phyloP scores from a whole-genome alignment of 179 eudicot genomes.

The Vitellaria paradoxa region DNA sequence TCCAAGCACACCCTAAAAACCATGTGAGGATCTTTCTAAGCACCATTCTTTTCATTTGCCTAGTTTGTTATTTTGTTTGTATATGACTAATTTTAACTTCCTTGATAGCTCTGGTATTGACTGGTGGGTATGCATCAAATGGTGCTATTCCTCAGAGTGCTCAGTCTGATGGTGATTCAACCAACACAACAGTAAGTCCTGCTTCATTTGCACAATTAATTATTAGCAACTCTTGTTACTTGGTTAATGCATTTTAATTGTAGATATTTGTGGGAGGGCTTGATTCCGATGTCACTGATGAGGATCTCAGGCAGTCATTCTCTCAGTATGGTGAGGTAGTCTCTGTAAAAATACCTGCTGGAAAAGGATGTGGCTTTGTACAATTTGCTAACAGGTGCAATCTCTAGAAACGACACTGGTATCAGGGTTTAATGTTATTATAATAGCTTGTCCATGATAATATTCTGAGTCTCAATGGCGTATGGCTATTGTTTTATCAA shows the following conservation, averaged over 20 bases:
- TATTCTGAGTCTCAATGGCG: not conserved
- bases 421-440: not conserved
- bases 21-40: not conserved
- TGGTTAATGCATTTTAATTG: not conserved
- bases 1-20: too few relatives aligned
- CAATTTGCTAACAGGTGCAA: slow-evolving; percentile 51
- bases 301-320: slow-evolving; percentile 48
- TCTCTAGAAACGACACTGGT: not conserved
- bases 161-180: slow-evolving; percentile 40
- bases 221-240: not conserved
- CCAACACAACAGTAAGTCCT: slow-evolving; percentile 54
- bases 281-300: slow-evolving; percentile 54
- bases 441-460: not conserved
- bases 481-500: not conserved
- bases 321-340: slow-evolving; percentile 47
- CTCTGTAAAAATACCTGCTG: slow-evolving; percentile 52
- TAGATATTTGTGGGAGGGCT: slow-evolving; percentile 68
- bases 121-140: slow-evolving; percentile 41
- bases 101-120: slow-evolving; percentile 38
- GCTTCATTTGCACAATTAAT: slow-evolving; percentile 7
- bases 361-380: slow-evolving; percentile 69
- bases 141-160: slow-evolving; percentile 29
- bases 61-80: not conserved
- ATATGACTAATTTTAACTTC: slow-evolving; percentile 10
- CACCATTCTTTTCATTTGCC: not conserved